Evolutionary conservation across 2,329 filamentous ascomycete species (phyloP).

Genomic region (Talaromyces sp.): DNA sequence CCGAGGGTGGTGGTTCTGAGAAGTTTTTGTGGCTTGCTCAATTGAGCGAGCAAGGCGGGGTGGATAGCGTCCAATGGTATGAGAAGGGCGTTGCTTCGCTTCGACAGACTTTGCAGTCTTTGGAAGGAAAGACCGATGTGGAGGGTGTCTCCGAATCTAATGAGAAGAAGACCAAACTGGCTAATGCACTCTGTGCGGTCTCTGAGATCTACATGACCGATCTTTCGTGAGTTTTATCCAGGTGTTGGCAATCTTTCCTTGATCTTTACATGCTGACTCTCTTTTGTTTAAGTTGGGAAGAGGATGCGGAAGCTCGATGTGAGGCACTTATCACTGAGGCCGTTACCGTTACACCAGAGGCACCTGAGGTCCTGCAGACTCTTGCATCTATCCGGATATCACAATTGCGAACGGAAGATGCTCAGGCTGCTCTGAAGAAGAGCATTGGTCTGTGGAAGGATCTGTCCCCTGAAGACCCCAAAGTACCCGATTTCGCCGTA

Average conservation of each 20-base stretch:
- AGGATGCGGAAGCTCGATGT: constrained; percentile 85
- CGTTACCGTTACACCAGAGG: constrained; percentile 77
- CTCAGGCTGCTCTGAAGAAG: constrained; percentile 72
- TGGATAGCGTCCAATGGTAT: constrained; percentile 64
- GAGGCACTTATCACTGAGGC: constrained; percentile 90
- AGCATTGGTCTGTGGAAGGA: constrained; percentile 85
- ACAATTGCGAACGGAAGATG: constrained; percentile 77
- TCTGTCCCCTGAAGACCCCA: constrained; percentile 68
- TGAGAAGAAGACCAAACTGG: constrained; percentile 79
- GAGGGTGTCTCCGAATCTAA: constrained; percentile 51
- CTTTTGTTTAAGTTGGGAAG: constrained; percentile 63
- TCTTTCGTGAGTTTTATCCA: constrained; percentile 64
- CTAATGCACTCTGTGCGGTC: constrained; percentile 89
- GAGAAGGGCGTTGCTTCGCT: constrained; percentile 70
- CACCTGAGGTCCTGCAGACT: constrained; percentile 90
- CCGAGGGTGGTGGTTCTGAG: constrained; percentile 79
- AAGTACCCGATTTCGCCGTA: constrained; percentile 81
- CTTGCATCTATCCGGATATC: constrained; percentile 92
- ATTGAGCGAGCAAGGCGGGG: constrained; percentile 68
- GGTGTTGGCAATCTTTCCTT: neutral
- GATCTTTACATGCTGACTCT: neutral
- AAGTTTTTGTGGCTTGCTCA: constrained; percentile 96
- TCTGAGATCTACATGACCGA: constrained; percentile 99
- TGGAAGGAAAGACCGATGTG: constrained; percentile 56
- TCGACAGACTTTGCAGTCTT: constrained; percentile 67